Base-by-base conservation (phyloP, 306 rosid species). In the Dryas octopetala region DNA sequence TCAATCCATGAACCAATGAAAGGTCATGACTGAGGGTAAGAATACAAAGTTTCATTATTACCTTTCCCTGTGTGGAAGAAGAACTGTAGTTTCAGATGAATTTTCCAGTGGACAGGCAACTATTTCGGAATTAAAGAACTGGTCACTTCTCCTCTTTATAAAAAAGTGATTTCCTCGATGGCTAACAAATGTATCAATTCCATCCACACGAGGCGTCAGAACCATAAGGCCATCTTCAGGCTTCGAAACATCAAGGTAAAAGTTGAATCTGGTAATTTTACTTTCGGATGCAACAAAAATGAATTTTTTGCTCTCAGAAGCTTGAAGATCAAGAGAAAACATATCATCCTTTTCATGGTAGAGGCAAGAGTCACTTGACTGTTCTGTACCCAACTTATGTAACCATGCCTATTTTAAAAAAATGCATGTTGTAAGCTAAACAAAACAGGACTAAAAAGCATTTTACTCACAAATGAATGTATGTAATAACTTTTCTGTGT, bases 61-160 rank as follows among this genome's bases (percentile, higher is more conserved):
- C 97, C 98, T 94, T 76, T 94, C 95, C 81, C 90, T 85, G 85
- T 91, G 97, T 62, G 97, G 97, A 87, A 94, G 86, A 78, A 94
- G 84, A 85, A 90, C 80, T 26, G 86, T 80, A 60, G 86, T 86
- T 50, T 92, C 88, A 62, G 88, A 83, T 80, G 82, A 78, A 83
- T 90, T 73, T 76, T 86, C 85, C 77, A 91, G 28, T 6, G 96
- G 78, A 73, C 96, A 91, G 71, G 93, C 96, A 79, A 91, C 84
- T 67, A 94, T 78, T 83, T 94, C 96, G 50, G 96, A 91, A 82
- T 94, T 94, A 85, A 91, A 91, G 81, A 86, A 82, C 71, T 88
- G 83, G 16, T 83, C 80, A 12, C 96, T 94, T 81, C 96, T 86
- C 84, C 93, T 90, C 75, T 62, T 58, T 58, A 94, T 85, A 78